Percentiles rank a stretch among this genome's conserved stretches.
These are phyloP conservation scores for Candida hungchunana DNA, from an alignment of 805 yeast species.

Conservation along the genomic window DNA sequence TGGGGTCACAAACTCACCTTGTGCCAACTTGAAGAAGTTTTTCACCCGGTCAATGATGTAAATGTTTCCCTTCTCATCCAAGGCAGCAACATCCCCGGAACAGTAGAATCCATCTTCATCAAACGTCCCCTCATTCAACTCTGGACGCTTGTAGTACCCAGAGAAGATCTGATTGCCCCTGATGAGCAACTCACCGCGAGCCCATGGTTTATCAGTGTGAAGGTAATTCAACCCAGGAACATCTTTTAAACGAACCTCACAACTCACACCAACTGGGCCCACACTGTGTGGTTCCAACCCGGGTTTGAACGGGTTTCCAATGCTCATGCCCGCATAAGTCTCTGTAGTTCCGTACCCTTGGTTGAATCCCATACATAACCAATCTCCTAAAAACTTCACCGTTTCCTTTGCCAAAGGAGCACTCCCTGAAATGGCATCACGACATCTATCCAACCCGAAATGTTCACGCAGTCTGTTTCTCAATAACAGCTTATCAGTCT, in stretches of 20 bases:
- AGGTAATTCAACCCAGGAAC: conserved; percentile 42
- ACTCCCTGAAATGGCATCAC: conserved; percentile 40
- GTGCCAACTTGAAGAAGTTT: conserved; percentile 52
- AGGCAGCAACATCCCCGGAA: conserved; percentile 54
- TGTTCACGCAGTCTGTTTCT: conserved; percentile 20
- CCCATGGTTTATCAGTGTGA: conserved; percentile 21
- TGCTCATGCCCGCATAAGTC: conserved; percentile 43
- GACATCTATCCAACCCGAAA: conserved; percentile 37
- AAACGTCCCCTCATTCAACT: conserved; percentile 43
- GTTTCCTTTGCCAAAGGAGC: conserved; percentile 60
- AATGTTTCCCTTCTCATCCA: conserved; percentile 41
- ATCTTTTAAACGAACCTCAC: conserved; percentile 46
- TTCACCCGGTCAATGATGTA: conserved; percentile 52
- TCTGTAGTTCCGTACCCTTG: conserved; percentile 59
- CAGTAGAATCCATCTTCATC: conserved; percentile 49
- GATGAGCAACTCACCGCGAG: conserved; percentile 46
- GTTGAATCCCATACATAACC: conserved; percentile 38
- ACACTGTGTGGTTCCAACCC: conserved; percentile 22
- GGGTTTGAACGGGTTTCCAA: conserved; percentile 22
- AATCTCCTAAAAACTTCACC: conserved; percentile 47
- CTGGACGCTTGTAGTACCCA: conserved; percentile 44
- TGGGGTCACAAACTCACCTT: conserved; percentile 61
- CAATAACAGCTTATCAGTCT: conserved; percentile 33
- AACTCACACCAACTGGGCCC: conserved; percentile 38
- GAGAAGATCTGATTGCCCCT: conserved; percentile 52